phyloP scores from a whole-genome alignment of 352 stramenopile species.

The Phytophthora cactorum region DNA sequence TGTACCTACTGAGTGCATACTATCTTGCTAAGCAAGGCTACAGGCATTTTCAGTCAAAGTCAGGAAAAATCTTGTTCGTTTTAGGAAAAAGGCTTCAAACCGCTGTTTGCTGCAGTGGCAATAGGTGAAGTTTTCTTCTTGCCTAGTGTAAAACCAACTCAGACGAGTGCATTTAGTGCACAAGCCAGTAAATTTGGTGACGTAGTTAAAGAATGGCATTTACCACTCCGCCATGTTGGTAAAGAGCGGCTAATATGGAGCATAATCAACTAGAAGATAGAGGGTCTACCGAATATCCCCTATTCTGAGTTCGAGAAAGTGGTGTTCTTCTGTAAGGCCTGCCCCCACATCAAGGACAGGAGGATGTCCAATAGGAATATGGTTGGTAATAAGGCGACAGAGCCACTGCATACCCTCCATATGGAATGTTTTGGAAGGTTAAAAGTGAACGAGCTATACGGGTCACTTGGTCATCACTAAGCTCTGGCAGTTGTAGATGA shows the following conservation, averaged over 20 bases:
- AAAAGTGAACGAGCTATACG: constrained; percentile 10
- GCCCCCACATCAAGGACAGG: background rate
- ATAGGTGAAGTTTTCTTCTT: constrained; percentile 8
- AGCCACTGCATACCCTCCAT: constrained; percentile 16
- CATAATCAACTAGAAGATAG: constrained; percentile 15
- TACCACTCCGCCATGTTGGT: constrained; percentile 11
- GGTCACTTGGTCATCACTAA: constrained; percentile 3
- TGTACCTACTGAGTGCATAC: constrained; percentile 19
- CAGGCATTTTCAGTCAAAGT: constrained; percentile 13
- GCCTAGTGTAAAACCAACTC: constrained; percentile 8
- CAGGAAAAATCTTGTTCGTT: constrained; percentile 3
- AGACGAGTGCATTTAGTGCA: constrained; percentile 4
- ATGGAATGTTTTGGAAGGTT: constrained; percentile 12
- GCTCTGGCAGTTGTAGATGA: constrained; percentile 2
- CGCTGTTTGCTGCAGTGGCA: no score
- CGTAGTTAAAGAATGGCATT: constrained; percentile 18
- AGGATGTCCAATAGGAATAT: constrained; percentile 23
- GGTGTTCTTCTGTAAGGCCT: constrained; percentile 3
- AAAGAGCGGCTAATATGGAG: constrained; percentile 18
- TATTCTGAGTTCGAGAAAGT: constrained; percentile 12
- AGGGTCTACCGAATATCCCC: background rate
- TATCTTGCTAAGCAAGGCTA: constrained; percentile 19
- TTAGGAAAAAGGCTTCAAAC: constrained; percentile 5
- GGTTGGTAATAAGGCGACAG: constrained; percentile 1
- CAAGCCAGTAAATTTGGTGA: constrained; percentile 1